Evolutionary conservation across 768 basidiomycete genomes (phyloP), one percentile per base, ranked within the genome.

Genomic region (Dendrothele bispora): DNA sequence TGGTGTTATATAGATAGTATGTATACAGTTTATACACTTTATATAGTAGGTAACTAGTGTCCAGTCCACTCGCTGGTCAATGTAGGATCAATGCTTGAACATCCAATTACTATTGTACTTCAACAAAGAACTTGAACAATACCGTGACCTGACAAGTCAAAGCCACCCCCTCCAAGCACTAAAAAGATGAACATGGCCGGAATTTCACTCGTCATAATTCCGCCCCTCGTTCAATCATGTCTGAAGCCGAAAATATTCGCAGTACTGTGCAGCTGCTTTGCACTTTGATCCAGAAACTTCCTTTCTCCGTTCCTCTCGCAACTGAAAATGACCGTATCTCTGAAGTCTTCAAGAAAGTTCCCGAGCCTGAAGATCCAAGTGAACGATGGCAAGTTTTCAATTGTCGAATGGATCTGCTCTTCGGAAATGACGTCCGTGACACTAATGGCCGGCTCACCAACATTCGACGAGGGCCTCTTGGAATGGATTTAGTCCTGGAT

Each of bases 361-460:
- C 57, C 6, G 37, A 41, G 12, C 41, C 49, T 25, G 26, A 43
- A 1, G 27, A 49, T 27, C 14, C 24, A 12, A 28, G 28, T 6
- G 55, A 51, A 12, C 30, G 42, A 20, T 53, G 48, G 42, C 39
- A 42, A n/a, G 40, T 50, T 14, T 55, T 55, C 34, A 51, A 55
- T 26, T 28, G 43, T 10, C 43, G 54, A 14, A 50, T 55, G 48
- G 46, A 53, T 38, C 24, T 34, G 7, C 39, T 55, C 7, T 55
- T 55, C 22, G 42, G 51, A 7, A 22, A 51, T 34, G 54, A 52
- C 36, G n/a, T 48, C 12, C 46, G 51, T 24, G 39, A 49, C 27
- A 18, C 21, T 11, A 27, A 34, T 18, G 39, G 24, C 17, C 27
- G 47, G 2, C 54, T 30, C 7, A 15, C 21, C 11, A 26, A 43